These are phyloP conservation scores for Chloranthus sessilifolius DNA, from an alignment of 164 flowering plant genomes.

Conservation along the genomic window DNA sequence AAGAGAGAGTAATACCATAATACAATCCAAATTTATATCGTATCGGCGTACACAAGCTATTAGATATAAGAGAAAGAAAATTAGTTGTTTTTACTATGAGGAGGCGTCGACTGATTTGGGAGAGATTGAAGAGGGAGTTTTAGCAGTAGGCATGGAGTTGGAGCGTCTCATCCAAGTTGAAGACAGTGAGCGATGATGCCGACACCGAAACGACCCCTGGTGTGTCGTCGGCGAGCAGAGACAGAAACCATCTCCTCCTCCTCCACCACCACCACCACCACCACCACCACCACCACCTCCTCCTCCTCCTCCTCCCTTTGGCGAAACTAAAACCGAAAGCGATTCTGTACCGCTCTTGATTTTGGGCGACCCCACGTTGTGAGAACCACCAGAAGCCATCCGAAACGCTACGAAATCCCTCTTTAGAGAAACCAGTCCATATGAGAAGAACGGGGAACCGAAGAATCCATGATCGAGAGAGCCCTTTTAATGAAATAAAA, in stretches of 20 bases:
- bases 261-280: conserved; percentile 7
- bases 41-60: too few relatives aligned
- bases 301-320: neutral
- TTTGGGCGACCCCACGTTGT: neutral
- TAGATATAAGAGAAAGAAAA: too few relatives aligned
- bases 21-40: too few relatives aligned
- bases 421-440: too few relatives aligned
- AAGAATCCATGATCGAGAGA: too few relatives aligned
- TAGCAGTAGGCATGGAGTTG: neutral
- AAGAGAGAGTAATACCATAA: too few relatives aligned
- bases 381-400: neutral
- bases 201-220: conserved; percentile 59
- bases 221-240: conserved; percentile 61
- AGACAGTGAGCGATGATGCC: conserved; percentile 38
- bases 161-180: conserved; percentile 21
- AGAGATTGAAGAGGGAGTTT: neutral
- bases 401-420: too few relatives aligned
- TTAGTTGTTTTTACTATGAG: too few relatives aligned
- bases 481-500: too few relatives aligned
- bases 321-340: neutral
- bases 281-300: neutral
- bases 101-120: conserved; percentile 2
- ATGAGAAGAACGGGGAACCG: too few relatives aligned
- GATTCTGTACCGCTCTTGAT: neutral
- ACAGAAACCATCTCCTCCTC: conserved; percentile 20